Base-by-base conservation (phyloP, 345 rosid species). In the Erodium maritimum region DNA sequence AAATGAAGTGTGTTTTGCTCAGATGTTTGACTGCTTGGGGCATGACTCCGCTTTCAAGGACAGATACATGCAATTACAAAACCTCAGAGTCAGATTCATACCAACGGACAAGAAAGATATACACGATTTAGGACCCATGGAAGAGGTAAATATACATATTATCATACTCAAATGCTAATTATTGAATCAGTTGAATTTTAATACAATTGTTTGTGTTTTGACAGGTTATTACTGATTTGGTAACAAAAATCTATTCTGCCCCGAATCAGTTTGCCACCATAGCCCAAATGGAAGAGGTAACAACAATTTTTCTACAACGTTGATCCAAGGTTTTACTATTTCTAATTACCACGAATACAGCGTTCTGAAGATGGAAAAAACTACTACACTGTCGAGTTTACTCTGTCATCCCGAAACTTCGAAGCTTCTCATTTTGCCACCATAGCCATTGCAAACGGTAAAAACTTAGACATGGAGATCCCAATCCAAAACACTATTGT, bases 11-110 rank as follows among this genome's bases (percentile, higher is more conserved):
- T 29, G 5, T 29, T 29, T 6, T 29, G 18, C 21, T 53, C 17
- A 86, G 98, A 93, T 86, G 50, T 91, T 86, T 55, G 95, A 88
- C 53, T 88, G 81, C 76, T 68, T 80, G 63, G 97, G 86, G 17
- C 97, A 86, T 77, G 90, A 88, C 74, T 91, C 96, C 42, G 96
- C 93, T 18, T 86, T 86, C 68, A 88, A 86, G 55, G 95, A 88
- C 75, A 79, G 95, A 56, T 70, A 69, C 55, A 23, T 76, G 67
- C 93, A 88, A 62, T 67, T 86, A 70, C 95, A 91, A 59, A 81
- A 69, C 72, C 93, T 83, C 57, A 75, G 95, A 59, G 96, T 86
- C 58, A 80, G 98, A 63, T 91, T 91, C 77, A 81, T 88, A 70
- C 96, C 98, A 29, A 81, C 98, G 0, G 73, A 74, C 5, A 86